Evolutionary conservation across 2,329 filamentous ascomycete genomes (phyloP), one percentile per base, ranked within the genome.

Genomic region (Venturia aucupariae): DNA sequence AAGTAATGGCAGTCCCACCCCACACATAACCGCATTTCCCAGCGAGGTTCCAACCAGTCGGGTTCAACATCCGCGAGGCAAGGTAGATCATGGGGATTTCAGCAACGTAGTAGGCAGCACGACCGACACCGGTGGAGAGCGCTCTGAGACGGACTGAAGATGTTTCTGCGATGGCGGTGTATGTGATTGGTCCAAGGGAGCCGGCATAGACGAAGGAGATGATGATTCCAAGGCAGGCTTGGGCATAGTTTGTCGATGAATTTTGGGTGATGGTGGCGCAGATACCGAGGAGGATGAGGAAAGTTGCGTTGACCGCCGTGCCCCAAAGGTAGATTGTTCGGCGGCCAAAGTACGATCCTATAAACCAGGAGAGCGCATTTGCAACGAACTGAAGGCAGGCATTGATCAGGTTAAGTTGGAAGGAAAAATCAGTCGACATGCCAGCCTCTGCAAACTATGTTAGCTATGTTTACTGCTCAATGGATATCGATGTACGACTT

Each of bases 11-110:
- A 65, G 90, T 86, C 0, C 87, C 89, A 19, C 85, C 87, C 89
- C 91, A 91, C 79, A 95, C 94, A 78, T 96, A 95, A 38, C 92
- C 91, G 0, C 91, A 84, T 70, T 84, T 94, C 76, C 93, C 95
- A 66, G 85, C 81, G 91, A 91, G 96, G 75, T 95, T 80, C 92
- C 92, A 96, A 0, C 86, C 88, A 1, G 80, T 82, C 0, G 92
- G 90, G 76, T 96, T 96, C 48, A 96, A 82, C 92, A 96, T 96
- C 76, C 96, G 96, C 0, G 92, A 92, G 0, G 90, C 94, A 51
- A 96, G 76, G 3, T 96, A 88, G 62, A 86, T 87, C 72, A 87
- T 90, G 70, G 96, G 77, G 69, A 97, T 95, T 67, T 84, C 88
- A 57, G 92, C 89, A 61, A 96, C 79, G 71, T 94, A 92, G 80